A percentile compares a stretch with the other conserved stretches of the same genome.
Conservation (phyloP, 164 flowering plant species). For the Taxillus chinensis region DNA sequence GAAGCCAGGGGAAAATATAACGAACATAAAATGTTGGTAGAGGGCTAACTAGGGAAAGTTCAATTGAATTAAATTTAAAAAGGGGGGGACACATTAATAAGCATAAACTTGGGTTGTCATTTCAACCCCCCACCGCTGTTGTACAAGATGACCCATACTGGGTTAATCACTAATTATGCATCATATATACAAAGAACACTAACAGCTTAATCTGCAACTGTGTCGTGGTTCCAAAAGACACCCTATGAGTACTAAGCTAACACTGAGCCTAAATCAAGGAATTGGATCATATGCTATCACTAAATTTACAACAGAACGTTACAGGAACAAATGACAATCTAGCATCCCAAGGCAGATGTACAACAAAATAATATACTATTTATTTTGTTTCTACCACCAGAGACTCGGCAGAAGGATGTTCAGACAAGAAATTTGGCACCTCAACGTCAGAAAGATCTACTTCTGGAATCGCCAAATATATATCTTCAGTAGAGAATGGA, state of each 20-base stretch:
- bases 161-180: too few relatives aligned
- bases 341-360: neutral
- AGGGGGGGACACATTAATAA: too few relatives aligned
- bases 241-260: neutral
- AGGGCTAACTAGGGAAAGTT: too few relatives aligned
- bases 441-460: slow-evolving; percentile 62
- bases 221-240: neutral
- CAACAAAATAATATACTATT: neutral
- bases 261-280: neutral
- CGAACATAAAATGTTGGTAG: too few relatives aligned
- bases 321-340: neutral
- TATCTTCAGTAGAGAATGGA: slow-evolving; percentile 91
- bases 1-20: too few relatives aligned
- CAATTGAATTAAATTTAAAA: too few relatives aligned
- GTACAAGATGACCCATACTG: too few relatives aligned
- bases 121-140: too few relatives aligned
- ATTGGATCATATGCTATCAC: neutral
- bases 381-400: slow-evolving; percentile 25
- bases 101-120: too few relatives aligned
- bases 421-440: slow-evolving; percentile 42
- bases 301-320: neutral
- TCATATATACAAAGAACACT: too few relatives aligned
- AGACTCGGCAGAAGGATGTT: slow-evolving; percentile 53
- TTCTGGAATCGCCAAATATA: slow-evolving; percentile 77
- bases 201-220: neutral